Evolutionary conservation across 2,329 filamentous ascomycete genomes (phyloP), one percentile per base, ranked within the genome.

Genomic region (Polychaeton citri): DNA sequence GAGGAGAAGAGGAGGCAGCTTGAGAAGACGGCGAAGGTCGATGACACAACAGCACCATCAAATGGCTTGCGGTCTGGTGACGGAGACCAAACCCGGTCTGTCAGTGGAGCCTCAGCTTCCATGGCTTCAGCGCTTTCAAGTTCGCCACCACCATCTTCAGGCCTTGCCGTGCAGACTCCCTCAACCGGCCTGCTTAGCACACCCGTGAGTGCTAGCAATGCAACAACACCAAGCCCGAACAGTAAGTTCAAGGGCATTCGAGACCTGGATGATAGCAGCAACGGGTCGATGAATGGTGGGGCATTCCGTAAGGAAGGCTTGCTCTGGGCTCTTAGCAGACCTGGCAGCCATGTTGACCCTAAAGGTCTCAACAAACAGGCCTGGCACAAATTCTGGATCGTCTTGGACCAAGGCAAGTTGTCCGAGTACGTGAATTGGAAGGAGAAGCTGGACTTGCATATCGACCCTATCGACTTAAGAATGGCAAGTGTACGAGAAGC

Each of bases 321-420:
- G 7, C 62, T 98, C 6, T 98, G 90, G 90, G 86, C 92, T 18
- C 65, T 96, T 31, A 96, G 88, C 53, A 76, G 85, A 43, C 88
- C 88, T 3, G 87, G 87, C 13, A 88, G 85, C 38, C 90, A 98
- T 57, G 87, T 90, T 19, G 92, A 98, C 57, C 90, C 90, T 7
- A 85, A 90, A 48, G 87, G 85, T 13, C 68, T 98, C 48, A 96
- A 95, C 54, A 95, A 96, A 57, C 86, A 93, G 60, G 87, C 85
- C 34, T 98, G 90, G 90, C 90, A 98, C 60, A 98, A 98, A 83
- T 98, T 96, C 61, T 98, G 90, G 90, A 92, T 98, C 44, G 90
- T 98, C 2, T 69, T 98, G 31, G 92, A 96, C 55, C 87, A 94
- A 59, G 90, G 90, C 17, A 94, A 90, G 56, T 70, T 98, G 12